These are phyloP conservation scores for Xanthoconium separans DNA, from an alignment of 1,284 basidiomycete species.

Conservation along the genomic window DNA sequence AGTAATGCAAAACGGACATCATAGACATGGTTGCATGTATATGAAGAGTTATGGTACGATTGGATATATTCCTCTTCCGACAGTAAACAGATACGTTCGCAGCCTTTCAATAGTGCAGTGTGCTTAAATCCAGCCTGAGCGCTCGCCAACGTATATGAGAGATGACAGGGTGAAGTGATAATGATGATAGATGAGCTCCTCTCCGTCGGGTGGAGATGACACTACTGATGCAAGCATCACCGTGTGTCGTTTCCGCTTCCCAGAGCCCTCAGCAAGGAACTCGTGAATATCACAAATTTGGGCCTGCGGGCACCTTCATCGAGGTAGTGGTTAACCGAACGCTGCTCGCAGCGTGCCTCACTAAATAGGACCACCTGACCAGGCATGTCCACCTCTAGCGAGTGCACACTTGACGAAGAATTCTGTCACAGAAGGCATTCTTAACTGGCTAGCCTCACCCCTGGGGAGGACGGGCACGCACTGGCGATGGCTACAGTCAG, in stretches of 20 bases:
- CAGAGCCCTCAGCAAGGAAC: slow-evolving; percentile 3
- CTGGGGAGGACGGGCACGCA: too few species aligned
- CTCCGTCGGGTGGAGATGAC: slow-evolving; percentile 13
- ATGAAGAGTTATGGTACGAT: not conserved
- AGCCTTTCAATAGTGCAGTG: not conserved
- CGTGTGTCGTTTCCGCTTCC: slow-evolving; percentile 6
- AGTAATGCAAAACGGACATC: slow-evolving; percentile 12
- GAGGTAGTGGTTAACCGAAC: slow-evolving; percentile 18
- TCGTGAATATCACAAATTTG: slow-evolving; percentile 15
- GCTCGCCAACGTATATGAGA: slow-evolving; percentile 9
- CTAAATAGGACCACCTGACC: not conserved
- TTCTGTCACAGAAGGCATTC: too few species aligned
- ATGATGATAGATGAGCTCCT: slow-evolving; percentile 14
- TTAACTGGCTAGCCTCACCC: too few species aligned
- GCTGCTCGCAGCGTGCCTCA: not conserved
- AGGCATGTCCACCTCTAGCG: not conserved
- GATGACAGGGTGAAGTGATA: not conserved
- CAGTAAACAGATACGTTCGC: too few species aligned
- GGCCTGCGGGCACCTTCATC: slow-evolving; percentile 18
- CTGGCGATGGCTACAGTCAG: too few species aligned
- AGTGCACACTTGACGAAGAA: too few species aligned
- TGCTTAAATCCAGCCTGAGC: slow-evolving; percentile 11
- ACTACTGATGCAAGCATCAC: slow-evolving; percentile 5
- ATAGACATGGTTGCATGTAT: slow-evolving; percentile 7
- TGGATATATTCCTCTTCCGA: not conserved